A percentile compares a stretch with the other conserved stretches of the same genome.
Conservation (phyloP, 208 protist genomes). For the Trypanosoma vivax region DNA sequence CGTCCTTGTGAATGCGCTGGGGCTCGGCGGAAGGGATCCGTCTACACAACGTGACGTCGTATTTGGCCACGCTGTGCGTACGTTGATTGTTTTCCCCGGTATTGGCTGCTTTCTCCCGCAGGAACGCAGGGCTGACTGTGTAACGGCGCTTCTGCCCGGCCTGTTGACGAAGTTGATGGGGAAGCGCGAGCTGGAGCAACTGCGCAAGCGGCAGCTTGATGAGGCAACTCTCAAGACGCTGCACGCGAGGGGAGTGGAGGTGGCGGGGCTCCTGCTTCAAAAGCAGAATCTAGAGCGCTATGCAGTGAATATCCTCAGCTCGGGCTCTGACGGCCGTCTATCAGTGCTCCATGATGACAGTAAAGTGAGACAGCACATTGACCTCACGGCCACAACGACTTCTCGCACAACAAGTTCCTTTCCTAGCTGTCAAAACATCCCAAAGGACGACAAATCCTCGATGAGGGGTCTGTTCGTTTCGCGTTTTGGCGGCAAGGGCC, state of each 20-base stretch:
- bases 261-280: constrained; percentile 58
- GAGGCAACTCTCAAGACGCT: constrained; percentile 43
- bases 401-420: constrained; percentile 76
- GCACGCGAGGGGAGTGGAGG: constrained; percentile 32
- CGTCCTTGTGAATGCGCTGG: constrained; percentile 63
- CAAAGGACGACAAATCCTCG: constrained; percentile 81
- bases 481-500: constrained; percentile 70
- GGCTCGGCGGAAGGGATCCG: constrained; percentile 22
- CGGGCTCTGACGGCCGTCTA: constrained; percentile 28
- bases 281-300: constrained; percentile 51
- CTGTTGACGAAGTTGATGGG: constrained; percentile 37
- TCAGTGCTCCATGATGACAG: constrained; percentile 58
- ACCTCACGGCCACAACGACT: constrained; percentile 76
- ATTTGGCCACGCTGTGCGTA: constrained; percentile 42
- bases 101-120: constrained; percentile 63
- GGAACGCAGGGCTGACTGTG: constrained; percentile 26
- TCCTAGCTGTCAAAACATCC: constrained; percentile 86
- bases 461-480: constrained; percentile 73
- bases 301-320: constrained; percentile 46
- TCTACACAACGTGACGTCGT: constrained; percentile 44
- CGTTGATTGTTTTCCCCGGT: constrained; percentile 43
- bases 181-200: constrained; percentile 22
- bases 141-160: constrained; percentile 52
- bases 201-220: constrained; percentile 40
- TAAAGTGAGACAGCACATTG: constrained; percentile 67